Conservation (phyloP, 2,329 filamentous ascomycete species). For the Apiospora pterosperma region DNA sequence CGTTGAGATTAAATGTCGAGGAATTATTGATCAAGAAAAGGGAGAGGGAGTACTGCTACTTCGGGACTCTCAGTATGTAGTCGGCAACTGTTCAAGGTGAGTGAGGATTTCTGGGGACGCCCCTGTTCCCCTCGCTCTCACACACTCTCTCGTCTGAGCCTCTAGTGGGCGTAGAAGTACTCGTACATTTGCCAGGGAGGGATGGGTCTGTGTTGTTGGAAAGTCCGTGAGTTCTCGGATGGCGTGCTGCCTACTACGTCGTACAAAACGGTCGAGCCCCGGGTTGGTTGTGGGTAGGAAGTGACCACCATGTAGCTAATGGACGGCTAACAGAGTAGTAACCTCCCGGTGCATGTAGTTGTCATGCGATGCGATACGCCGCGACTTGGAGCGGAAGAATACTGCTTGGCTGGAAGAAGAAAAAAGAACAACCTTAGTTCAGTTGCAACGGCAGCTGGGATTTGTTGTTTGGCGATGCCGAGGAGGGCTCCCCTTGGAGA, state of each 20-base stretch:
- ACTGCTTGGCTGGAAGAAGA: not conserved
- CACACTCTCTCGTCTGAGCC: not conserved
- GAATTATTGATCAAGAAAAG: not conserved
- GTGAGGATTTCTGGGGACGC: not conserved
- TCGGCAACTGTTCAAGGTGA: not conserved
- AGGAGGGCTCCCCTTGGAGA: not conserved
- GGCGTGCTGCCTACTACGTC: not conserved
- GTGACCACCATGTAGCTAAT: not conserved
- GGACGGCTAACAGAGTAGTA: not conserved
- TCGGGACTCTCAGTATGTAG: not conserved
- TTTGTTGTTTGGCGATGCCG: not conserved
- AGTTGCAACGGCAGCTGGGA: not conserved
- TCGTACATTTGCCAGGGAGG: not conserved
- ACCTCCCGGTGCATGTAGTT: not conserved
- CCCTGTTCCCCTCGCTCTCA: not conserved
- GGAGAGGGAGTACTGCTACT: not conserved
- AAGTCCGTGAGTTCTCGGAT: constrained; percentile 1
- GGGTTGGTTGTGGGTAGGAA: not conserved
- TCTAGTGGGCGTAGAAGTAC: not conserved
- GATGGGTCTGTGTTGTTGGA: not conserved
- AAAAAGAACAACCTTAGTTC: constrained; percentile 1
- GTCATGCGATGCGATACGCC: not conserved
- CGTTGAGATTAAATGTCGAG: constrained; percentile 8
- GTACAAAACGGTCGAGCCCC: not conserved
- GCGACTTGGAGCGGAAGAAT: not conserved